phyloP scores from a whole-genome alignment of 768 basidiomycete genomes.

The Mycena olivaceomarginata region DNA sequence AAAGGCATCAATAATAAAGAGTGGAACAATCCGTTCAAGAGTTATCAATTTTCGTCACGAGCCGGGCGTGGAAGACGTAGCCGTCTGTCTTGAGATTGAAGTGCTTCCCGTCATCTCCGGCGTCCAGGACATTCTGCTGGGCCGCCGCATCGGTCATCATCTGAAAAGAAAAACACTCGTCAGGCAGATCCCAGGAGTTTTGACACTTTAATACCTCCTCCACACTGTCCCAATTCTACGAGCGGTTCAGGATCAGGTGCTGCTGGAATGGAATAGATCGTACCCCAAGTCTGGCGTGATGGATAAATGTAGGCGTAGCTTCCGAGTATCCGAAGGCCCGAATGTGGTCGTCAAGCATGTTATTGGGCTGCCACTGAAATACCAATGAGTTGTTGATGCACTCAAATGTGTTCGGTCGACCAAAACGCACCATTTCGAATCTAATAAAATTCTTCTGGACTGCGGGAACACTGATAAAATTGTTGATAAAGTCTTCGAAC shows the following conservation, averaged over 20 bases:
- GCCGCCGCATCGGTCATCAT: background rate
- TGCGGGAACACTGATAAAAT: background rate
- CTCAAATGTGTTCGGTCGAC: background rate
- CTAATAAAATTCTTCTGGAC: background rate
- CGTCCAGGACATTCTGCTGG: background rate
- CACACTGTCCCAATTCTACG: background rate
- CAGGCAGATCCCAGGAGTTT: background rate
- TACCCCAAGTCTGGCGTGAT: constrained; percentile 5
- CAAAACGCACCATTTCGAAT: background rate
- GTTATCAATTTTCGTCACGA: background rate
- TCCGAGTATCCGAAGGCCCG: constrained; percentile 16
- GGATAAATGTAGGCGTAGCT: constrained; percentile 5
- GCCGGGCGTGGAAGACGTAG: background rate
- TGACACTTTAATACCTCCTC: background rate
- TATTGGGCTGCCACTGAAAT: background rate
- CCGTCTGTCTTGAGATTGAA: background rate
- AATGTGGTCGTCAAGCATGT: constrained; percentile 6
- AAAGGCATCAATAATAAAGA: too few relatives aligned
- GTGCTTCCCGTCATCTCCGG: background rate
- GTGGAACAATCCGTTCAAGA: too few relatives aligned
- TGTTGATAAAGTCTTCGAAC: background rate
- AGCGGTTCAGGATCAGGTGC: background rate
- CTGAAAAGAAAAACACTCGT: background rate
- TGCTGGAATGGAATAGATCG: background rate
- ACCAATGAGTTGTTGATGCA: background rate